Evolutionary conservation across 1,284 basidiomycete species (phyloP).

Genomic region (Coniophora puteana): DNA sequence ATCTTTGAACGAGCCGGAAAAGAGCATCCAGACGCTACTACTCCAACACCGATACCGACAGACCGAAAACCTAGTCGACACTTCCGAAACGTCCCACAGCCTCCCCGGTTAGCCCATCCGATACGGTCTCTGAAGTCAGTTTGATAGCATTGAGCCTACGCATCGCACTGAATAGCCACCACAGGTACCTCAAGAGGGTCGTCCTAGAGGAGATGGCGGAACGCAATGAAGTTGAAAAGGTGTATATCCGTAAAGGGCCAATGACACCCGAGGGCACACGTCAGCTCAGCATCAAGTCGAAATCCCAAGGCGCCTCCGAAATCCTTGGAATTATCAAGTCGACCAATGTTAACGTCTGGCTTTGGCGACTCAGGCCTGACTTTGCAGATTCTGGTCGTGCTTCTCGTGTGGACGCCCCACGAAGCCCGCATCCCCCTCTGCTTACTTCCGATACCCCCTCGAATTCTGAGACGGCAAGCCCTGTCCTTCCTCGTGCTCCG

Average conservation of each 20-base stretch:
- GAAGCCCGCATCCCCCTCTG: too few species aligned
- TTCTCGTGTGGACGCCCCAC: too few species aligned
- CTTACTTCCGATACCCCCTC: too few species aligned
- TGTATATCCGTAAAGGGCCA: slow-evolving; percentile 3
- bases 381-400: too few species aligned
- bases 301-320: too few species aligned
- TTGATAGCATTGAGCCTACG: not conserved
- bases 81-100: slow-evolving; percentile 2
- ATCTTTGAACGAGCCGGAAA: slow-evolving; percentile 4
- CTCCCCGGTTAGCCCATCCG: slow-evolving; percentile 8
- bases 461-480: too few species aligned
- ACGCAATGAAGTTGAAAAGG: slow-evolving; percentile 7
- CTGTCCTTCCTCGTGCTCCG: too few species aligned
- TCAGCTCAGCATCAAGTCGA: too few species aligned
- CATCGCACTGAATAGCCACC: not conserved
- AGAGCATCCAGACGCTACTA: slow-evolving; percentile 4
- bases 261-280: slow-evolving; percentile 4
- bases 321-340: too few species aligned
- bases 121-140: slow-evolving; percentile 9
- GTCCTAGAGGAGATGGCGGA: slow-evolving; percentile 9
- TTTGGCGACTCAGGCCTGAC: too few species aligned
- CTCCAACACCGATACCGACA: slow-evolving; percentile 2
- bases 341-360: too few species aligned
- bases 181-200: slow-evolving; percentile 9
- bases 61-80: not conserved